These are phyloP conservation scores for Theileria annulata DNA, from an alignment of 169 alveolate species.

Conservation along the genomic window DNA sequence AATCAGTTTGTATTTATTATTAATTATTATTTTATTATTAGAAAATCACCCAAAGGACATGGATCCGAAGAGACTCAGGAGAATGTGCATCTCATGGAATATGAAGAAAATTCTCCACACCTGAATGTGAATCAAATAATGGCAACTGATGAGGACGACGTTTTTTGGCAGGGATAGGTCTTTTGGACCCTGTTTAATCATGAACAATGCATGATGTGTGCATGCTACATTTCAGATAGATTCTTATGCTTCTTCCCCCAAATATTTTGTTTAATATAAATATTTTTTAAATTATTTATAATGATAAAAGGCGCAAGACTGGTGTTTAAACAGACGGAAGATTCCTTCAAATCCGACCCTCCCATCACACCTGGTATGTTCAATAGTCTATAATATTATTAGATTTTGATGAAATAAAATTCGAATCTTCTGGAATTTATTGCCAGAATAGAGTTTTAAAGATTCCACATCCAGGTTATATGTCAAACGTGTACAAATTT, in stretches of 20 bases:
- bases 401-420: not conserved
- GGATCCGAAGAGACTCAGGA: conserved; percentile 22
- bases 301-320: not conserved
- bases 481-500: not conserved
- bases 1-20: conserved; percentile 46
- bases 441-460: conserved; percentile 5
- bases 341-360: not conserved
- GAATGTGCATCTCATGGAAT: not conserved
- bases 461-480: conserved; percentile 7
- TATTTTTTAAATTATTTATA: too few species aligned
- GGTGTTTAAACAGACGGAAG: not conserved
- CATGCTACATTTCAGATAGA: not conserved
- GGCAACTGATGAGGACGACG: conserved; percentile 67
- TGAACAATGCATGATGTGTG: conserved; percentile 12
- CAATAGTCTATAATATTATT: not conserved
- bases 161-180: conserved; percentile 58
- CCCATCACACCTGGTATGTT: not conserved
- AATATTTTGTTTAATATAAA: too few species aligned
- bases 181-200: not conserved
- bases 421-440: not conserved
- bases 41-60: not conserved
- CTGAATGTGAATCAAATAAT: conserved; percentile 54
- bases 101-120: conserved; percentile 47
- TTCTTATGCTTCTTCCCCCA: not conserved
- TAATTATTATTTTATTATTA: not conserved